These are phyloP conservation scores for Pyrenula massariospora DNA, from an alignment of 495 filamentous ascomycete species.

Conservation along the genomic window DNA sequence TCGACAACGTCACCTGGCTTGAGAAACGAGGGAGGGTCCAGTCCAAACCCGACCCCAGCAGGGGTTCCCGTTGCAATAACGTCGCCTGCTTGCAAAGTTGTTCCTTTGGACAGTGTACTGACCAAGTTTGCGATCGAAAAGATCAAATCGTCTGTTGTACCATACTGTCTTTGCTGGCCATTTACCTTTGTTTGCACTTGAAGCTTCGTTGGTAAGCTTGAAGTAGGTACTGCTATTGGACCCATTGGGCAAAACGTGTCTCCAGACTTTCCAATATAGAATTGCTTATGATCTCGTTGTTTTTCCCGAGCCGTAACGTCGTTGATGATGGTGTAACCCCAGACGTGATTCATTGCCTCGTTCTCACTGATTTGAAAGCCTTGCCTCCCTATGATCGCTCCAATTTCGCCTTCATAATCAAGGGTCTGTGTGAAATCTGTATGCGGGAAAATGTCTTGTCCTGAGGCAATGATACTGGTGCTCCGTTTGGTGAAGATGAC, in stretches of 20 bases:
- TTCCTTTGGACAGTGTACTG: conserved; percentile 62
- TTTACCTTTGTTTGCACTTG: conserved; percentile 60
- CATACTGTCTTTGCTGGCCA: conserved; percentile 60
- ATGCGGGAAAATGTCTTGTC: conserved; percentile 19
- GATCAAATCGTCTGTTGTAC: conserved; percentile 69
- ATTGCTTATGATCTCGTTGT: conserved; percentile 63
- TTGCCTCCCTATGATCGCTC: conserved; percentile 63
- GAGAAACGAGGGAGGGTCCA: conserved; percentile 42
- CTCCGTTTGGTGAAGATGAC: conserved; percentile 76
- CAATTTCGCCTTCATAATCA: conserved; percentile 81
- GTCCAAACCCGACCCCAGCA: conserved; percentile 36
- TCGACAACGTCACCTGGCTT: conserved; percentile 49
- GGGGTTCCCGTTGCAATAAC: conserved; percentile 74
- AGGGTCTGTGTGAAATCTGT: conserved; percentile 45
- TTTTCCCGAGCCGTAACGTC: conserved; percentile 78
- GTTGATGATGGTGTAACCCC: conserved; percentile 73
- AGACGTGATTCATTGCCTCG: conserved; percentile 59
- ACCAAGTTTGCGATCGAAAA: conserved; percentile 67
- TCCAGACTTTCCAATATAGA: background rate
- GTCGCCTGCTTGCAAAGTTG: conserved; percentile 69
- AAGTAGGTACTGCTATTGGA: conserved; percentile 83
- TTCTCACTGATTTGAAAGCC: conserved; percentile 54
- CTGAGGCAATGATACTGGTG: conserved; percentile 49
- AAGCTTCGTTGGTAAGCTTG: conserved; percentile 64
- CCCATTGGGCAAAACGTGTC: conserved; percentile 63